phyloP scores from a whole-genome alignment of 768 basidiomycete genomes.

The Lentinula sp. region DNA sequence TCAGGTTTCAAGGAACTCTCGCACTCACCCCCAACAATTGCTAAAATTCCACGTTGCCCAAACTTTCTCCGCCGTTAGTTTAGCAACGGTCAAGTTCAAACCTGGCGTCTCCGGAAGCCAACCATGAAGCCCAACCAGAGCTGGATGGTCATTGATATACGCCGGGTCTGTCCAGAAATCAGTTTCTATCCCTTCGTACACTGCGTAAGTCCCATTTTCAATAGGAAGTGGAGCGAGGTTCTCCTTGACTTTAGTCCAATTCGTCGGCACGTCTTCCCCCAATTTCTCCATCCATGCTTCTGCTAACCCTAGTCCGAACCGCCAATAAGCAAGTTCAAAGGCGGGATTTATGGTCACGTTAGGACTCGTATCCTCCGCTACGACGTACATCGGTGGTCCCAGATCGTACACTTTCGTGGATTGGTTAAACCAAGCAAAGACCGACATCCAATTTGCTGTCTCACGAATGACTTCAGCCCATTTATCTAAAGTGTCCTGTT shows the following conservation, averaged over 20 bases:
- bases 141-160: slow-evolving; percentile 54
- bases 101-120: slow-evolving; percentile 50
- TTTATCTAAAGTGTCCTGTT: slow-evolving; percentile 32
- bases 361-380: slow-evolving; percentile 51
- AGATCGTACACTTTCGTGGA: slow-evolving; percentile 45
- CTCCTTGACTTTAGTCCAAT: slow-evolving; percentile 38
- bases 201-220: slow-evolving; percentile 38
- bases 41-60: slow-evolving; percentile 50
- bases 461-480: slow-evolving; percentile 46
- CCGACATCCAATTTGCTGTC: slow-evolving; percentile 58
- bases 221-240: slow-evolving; percentile 46
- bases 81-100: slow-evolving; percentile 39
- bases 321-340: slow-evolving; percentile 57
- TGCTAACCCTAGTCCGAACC: slow-evolving; percentile 41
- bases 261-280: slow-evolving; percentile 30
- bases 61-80: slow-evolving; percentile 45
- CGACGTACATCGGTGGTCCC: slow-evolving; percentile 53
- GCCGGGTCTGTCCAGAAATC: slow-evolving; percentile 46
- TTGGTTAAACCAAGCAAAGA: slow-evolving; percentile 45
- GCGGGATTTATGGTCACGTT: slow-evolving; percentile 50
- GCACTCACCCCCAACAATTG: slow-evolving; percentile 45
- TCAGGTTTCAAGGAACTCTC: background rate
- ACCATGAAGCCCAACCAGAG: slow-evolving; percentile 48
- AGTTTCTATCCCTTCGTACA: slow-evolving; percentile 48
- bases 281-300: slow-evolving; percentile 40